A percentile compares a stretch with the other conserved stretches of the same genome.
phyloP scores from a whole-genome alignment of 805 yeast species.

The Cyberlindnera saturnus region DNA sequence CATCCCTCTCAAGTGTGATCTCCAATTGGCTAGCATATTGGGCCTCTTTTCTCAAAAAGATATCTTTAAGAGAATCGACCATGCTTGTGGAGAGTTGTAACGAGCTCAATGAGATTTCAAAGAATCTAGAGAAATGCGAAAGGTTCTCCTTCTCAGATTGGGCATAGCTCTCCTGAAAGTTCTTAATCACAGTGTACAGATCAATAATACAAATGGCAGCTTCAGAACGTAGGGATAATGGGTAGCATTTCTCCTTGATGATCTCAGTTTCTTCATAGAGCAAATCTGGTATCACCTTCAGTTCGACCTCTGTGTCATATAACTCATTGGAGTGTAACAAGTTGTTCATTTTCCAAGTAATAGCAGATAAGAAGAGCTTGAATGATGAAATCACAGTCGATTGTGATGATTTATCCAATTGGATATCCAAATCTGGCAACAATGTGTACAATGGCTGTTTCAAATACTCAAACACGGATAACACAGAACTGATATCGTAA shows the following conservation, averaged over 20 bases:
- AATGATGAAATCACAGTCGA: constrained; percentile 2
- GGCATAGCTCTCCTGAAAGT: constrained; percentile 29
- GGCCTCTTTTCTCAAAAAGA: constrained; percentile 46
- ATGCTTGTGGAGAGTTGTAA: constrained; percentile 25
- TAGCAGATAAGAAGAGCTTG: constrained; percentile 13
- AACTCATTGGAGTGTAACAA: constrained; percentile 12
- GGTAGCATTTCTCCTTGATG: constrained; percentile 2
- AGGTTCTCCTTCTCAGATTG: constrained; percentile 27
- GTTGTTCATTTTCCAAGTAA: constrained; percentile 15
- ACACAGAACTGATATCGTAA: constrained; percentile 8
- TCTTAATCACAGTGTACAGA: constrained; percentile 19
- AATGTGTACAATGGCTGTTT: constrained; percentile 1
- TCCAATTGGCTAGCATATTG: constrained; percentile 31
- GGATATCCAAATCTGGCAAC: background rate
- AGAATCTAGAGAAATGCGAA: constrained; percentile 14
- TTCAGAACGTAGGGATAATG: constrained; percentile 15
- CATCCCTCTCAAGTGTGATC: constrained; percentile 42
- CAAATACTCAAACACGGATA: constrained; percentile 8
- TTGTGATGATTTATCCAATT: background rate
- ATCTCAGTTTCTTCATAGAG: constrained; percentile 10
- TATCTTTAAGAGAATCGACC: constrained; percentile 30
- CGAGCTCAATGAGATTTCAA: constrained; percentile 16
- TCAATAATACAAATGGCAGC: constrained; percentile 22
- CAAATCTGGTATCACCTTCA: constrained; percentile 10
- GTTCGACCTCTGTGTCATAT: constrained; percentile 16